A percentile compares a stretch with the other conserved stretches of the same genome.
phyloP scores from a whole-genome alignment of 257 asterid genomes.

The Parsonsia alboflavescens region DNA sequence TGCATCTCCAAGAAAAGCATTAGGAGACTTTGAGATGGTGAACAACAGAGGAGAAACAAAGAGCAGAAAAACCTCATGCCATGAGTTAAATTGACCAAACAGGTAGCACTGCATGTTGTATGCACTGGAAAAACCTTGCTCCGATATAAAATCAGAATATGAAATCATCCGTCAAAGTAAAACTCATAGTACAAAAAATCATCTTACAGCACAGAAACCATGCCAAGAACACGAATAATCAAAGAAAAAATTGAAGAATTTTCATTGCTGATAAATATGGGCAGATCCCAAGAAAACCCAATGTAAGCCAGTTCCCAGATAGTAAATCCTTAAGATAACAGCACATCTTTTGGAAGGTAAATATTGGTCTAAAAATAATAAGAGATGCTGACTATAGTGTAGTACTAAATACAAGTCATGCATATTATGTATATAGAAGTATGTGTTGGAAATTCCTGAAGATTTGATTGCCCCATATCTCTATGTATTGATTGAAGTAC shows the following conservation, averaged over 20 bases:
- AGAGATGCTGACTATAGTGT: not conserved
- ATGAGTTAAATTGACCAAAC: not conserved
- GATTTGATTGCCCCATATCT: not conserved
- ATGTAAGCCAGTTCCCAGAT: not conserved
- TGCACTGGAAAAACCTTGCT: not conserved
- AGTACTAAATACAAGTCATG: not conserved
- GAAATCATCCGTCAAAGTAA: not conserved
- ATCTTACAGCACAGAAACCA: not conserved
- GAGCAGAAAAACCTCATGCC: not conserved
- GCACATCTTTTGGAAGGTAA: not conserved
- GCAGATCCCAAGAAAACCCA: not conserved
- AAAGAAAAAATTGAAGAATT: not conserved
- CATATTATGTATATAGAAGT: not conserved
- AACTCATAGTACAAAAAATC: not conserved
- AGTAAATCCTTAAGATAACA: not conserved
- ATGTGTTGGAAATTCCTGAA: not conserved
- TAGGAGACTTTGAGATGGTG: not conserved
- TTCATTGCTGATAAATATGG: not conserved
- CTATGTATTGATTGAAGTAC: not conserved
- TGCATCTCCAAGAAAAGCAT: not conserved
- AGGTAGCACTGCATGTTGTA: not conserved
- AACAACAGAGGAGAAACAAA: not conserved
- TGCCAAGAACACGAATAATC: not conserved
- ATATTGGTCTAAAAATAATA: not conserved
- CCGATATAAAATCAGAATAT: not conserved